A percentile compares a stretch with the other conserved stretches of the same genome.
Evolutionary conservation across 1,139 yeast species (phyloP).

Genomic region (Geotrichum carabidarum): DNA sequence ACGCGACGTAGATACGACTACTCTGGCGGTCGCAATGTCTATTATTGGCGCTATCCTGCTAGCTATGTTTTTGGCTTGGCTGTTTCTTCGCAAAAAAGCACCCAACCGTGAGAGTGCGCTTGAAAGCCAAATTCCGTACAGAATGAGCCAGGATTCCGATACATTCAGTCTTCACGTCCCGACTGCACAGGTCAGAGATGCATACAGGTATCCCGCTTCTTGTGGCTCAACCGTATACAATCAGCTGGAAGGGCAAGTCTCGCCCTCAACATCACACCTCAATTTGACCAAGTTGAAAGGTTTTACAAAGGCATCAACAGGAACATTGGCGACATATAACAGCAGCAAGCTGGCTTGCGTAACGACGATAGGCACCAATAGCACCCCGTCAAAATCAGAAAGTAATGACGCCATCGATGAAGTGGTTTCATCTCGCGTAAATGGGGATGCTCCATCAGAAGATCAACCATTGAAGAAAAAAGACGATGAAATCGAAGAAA

Average conservation of each 20-base stretch:
- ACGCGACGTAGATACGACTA: background rate
- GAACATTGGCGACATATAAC: no score
- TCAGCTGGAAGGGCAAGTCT: constrained; percentile 2
- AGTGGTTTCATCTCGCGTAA: no score
- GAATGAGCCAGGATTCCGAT: constrained; percentile 2
- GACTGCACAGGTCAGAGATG: background rate
- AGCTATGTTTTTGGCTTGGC: background rate
- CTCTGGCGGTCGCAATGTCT: constrained; percentile 6
- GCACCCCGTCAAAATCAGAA: no score
- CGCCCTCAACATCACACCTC: background rate
- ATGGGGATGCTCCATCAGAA: no score
- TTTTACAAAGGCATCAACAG: no score
- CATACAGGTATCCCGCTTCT: constrained; percentile 1
- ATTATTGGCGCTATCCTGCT: constrained; percentile 2
- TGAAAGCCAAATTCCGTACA: background rate
- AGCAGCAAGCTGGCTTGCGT: no score
- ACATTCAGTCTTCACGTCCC: constrained; percentile 2
- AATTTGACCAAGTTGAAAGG: background rate
- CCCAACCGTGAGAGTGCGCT: background rate
- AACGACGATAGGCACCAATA: no score
- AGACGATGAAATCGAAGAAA: no score
- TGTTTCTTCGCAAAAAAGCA: constrained; percentile 3
- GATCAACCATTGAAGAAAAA: no score
- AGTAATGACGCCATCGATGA: no score
- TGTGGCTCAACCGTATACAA: background rate